Conservation (phyloP, 495 filamentous ascomycete species). For the Daldinia childiae region DNA sequence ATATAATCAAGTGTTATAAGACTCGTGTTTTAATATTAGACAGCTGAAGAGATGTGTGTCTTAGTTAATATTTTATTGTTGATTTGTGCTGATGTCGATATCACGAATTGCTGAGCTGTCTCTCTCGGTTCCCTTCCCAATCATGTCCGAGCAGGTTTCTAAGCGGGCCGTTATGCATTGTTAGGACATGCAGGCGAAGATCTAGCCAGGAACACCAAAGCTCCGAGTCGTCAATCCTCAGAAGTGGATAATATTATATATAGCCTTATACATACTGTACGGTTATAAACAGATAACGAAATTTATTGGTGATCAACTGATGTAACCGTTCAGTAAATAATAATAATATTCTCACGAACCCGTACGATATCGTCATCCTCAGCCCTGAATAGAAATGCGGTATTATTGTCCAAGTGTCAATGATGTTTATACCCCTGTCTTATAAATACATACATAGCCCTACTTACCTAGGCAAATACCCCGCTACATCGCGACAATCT, state of each 20-base stretch:
- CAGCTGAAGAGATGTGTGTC: neutral
- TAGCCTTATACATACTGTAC: neutral
- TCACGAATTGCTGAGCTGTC: slow-evolving; percentile 9
- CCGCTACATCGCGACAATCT: slow-evolving; percentile 29
- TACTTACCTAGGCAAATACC: slow-evolving; percentile 24
- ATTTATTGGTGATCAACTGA: neutral
- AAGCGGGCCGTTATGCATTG: slow-evolving; percentile 29
- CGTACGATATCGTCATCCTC: slow-evolving; percentile 31
- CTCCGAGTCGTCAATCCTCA: slow-evolving; percentile 7
- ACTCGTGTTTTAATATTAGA: neutral
- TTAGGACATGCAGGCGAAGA: slow-evolving; percentile 18
- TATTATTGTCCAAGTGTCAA: slow-evolving; percentile 24
- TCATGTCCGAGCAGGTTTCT: slow-evolving; percentile 25
- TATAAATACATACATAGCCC: too few relatives aligned
- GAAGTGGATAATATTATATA: slow-evolving; percentile 5
- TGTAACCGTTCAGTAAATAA: neutral
- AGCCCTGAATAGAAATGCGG: slow-evolving; percentile 28
- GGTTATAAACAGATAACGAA: neutral
- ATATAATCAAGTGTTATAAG: neutral
- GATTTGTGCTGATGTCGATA: neutral
- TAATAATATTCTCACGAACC: neutral
- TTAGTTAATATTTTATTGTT: neutral
- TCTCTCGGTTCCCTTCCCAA: slow-evolving; percentile 8
- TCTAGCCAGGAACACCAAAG: slow-evolving; percentile 30
- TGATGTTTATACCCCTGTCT: slow-evolving; percentile 21